Conservation (phyloP, 2,329 filamentous ascomycete genomes). For the Hypoxylon sp. region DNA sequence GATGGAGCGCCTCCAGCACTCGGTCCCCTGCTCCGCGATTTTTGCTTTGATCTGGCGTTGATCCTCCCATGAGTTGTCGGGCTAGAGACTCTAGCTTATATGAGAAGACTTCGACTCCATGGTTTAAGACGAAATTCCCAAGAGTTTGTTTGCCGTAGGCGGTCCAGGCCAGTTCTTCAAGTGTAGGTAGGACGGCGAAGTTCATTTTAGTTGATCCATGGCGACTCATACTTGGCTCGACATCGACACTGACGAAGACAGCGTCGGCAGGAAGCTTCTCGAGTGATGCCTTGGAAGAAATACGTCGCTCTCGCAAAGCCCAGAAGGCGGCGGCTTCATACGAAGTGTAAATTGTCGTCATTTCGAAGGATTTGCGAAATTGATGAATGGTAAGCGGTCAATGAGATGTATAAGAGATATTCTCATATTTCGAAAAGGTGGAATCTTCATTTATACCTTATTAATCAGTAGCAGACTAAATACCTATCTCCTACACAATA, state of each 20-base stretch:
- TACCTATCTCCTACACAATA: neutral
- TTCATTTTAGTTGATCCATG: slow-evolving; percentile 12
- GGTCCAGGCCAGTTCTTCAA: neutral
- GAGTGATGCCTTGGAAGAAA: slow-evolving; percentile 16
- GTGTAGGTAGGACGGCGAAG: slow-evolving; percentile 32
- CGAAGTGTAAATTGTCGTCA: neutral
- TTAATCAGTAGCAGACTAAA: neutral
- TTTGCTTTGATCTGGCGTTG: neutral
- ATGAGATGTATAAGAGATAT: neutral
- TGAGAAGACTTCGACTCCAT: slow-evolving; percentile 5
- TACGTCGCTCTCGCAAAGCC: neutral
- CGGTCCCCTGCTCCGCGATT: neutral
- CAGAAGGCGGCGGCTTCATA: neutral
- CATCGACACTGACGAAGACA: slow-evolving; percentile 27
- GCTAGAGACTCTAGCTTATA: neutral
- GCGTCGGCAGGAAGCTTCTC: slow-evolving; percentile 4
- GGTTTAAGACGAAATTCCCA: neutral
- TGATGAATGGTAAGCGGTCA: neutral
- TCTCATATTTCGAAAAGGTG: neutral
- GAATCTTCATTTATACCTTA: neutral
- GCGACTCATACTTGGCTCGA: neutral
- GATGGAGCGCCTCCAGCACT: neutral
- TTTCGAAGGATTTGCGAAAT: neutral
- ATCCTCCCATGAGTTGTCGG: neutral
- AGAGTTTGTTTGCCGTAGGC: neutral